Base-by-base conservation (phyloP, 805 yeast species). In the Wickerhamiella azyma region DNA sequence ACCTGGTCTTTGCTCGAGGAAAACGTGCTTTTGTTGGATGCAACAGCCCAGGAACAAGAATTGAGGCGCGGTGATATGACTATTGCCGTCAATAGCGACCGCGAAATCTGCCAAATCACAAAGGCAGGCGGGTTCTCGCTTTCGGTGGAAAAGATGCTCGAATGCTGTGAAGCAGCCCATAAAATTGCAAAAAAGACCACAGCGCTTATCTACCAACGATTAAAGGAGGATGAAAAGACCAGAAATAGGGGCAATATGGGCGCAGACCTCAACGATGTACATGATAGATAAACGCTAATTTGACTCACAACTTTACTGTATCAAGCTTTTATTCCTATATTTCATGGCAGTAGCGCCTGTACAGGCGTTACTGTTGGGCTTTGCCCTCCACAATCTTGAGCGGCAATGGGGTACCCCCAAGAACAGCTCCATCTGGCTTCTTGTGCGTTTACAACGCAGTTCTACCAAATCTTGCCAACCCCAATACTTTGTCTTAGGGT, bases 71-170 rank as follows among this genome's bases (percentile, higher is more conserved):
- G 96, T 19, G 74, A 76, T 2, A 68, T 89, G 63, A 84, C 94
- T 1, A 76, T 92, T 28, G 85, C 98, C 0, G 64, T 88, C 48
- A 92, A 92, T 61, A 85, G 82, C 54, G 89, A 89, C 59, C 74
- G 89, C 53, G 98, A 92, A 57, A 68, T 92, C 7, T 88, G 94
- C 41, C 98, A 92, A 60, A 70, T 92, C 26, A 72, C 81, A 37
- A 92, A 89, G 58, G 83, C 86, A 28, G 98, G 97, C 43, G 96
- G 95, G 0, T 66, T 83, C 39, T 83, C 88, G 6, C 75, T 89
- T 52, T 88, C 84, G 56, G 85, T 92, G 0, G 57, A 71, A 32
- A 66, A 72, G 21, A 64, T 89, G 42, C 67, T 85, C 68, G 76
- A 77, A 21, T 80, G 92, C 59, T 72, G 82, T 28, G 74, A 73